Conservation (phyloP, 2,329 filamentous ascomycete genomes). For the Xylariaceae sp. region DNA sequence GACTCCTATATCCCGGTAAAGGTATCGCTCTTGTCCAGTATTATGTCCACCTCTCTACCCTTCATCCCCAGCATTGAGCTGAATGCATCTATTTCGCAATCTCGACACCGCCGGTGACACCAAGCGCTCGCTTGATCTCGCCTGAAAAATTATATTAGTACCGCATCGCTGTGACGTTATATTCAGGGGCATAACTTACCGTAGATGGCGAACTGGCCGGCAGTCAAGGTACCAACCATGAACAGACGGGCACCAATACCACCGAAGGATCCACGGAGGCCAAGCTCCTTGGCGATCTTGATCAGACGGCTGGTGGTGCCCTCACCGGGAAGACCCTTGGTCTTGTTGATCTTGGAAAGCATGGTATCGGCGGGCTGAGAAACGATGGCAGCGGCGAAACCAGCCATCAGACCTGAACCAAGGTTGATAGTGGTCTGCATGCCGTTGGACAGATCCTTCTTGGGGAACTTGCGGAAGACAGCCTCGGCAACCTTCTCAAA, state of each 20-base stretch:
- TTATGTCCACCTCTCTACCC: conserved; percentile 13
- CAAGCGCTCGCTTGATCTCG: conserved; percentile 38
- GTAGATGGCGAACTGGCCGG: conserved; percentile 72
- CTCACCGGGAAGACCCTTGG: conserved; percentile 68
- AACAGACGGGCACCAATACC: conserved; percentile 72
- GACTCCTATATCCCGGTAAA: conserved; percentile 5
- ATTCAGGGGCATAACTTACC: conserved; percentile 29
- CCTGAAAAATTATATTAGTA: neutral
- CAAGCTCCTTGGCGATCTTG: conserved; percentile 73
- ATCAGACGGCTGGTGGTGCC: conserved; percentile 65
- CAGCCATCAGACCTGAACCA: conserved; percentile 68
- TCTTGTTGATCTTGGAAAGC: conserved; percentile 82
- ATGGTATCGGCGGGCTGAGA: conserved; percentile 77
- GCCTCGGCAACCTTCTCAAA: conserved; percentile 71
- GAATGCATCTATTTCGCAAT: conserved; percentile 34
- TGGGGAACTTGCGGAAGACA: conserved; percentile 59
- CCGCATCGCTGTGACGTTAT: conserved; percentile 32
- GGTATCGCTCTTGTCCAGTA: conserved; percentile 18
- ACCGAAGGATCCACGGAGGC: conserved; percentile 61
- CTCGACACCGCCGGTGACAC: conserved; percentile 60
- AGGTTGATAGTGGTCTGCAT: conserved; percentile 69
- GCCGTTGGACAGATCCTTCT: conserved; percentile 53
- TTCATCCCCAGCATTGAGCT: neutral
- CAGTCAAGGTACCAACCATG: conserved; percentile 67
- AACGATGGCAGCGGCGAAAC: conserved; percentile 71